Percentiles rank a stretch among this genome's conserved stretches.
phyloP scores from a whole-genome alignment of 306 rosid genomes.

The Senna tora region DNA sequence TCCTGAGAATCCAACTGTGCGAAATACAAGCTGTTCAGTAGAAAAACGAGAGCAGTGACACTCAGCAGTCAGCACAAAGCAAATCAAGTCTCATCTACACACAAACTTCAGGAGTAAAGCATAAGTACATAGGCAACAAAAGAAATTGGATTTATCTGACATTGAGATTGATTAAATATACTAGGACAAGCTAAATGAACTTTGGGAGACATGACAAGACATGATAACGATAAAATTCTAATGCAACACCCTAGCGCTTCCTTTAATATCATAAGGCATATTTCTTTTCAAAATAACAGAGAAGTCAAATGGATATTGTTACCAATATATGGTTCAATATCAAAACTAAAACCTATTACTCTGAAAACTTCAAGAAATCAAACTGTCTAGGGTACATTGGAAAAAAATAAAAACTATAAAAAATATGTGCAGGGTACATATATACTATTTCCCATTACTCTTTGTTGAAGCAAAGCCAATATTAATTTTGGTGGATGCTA shows the following conservation, averaged over 20 bases:
- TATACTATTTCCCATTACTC: slow-evolving; percentile 12
- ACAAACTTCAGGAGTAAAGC: not conserved
- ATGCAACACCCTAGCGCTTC: not conserved
- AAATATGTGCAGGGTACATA: not conserved
- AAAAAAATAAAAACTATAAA: too few relatives aligned
- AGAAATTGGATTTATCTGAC: slow-evolving; percentile 5
- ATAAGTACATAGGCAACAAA: not conserved
- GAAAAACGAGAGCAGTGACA: slow-evolving; percentile 36
- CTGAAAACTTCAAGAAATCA: slow-evolving; percentile 23
- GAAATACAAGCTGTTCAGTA: slow-evolving; percentile 85
- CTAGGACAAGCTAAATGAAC: slow-evolving; percentile 8
- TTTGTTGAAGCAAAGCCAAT: slow-evolving; percentile 1
- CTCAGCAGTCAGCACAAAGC: slow-evolving; percentile 35
- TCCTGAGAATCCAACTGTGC: slow-evolving; percentile 95
- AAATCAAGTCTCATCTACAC: slow-evolving; percentile 29
- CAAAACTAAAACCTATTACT: slow-evolving; percentile 1
- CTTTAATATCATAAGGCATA: slow-evolving; percentile 11
- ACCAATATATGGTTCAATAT: slow-evolving; percentile 27
- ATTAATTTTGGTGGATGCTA: slow-evolving; percentile 14
- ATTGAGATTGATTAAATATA: not conserved
- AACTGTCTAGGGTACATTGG: not conserved
- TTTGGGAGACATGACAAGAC: slow-evolving; percentile 3
- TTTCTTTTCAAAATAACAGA: slow-evolving; percentile 2
- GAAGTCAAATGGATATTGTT: slow-evolving; percentile 23
- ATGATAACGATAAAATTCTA: slow-evolving; percentile 10